These are phyloP conservation scores for Arthromyces matolae DNA, from an alignment of 768 basidiomycete species.

Conservation along the genomic window DNA sequence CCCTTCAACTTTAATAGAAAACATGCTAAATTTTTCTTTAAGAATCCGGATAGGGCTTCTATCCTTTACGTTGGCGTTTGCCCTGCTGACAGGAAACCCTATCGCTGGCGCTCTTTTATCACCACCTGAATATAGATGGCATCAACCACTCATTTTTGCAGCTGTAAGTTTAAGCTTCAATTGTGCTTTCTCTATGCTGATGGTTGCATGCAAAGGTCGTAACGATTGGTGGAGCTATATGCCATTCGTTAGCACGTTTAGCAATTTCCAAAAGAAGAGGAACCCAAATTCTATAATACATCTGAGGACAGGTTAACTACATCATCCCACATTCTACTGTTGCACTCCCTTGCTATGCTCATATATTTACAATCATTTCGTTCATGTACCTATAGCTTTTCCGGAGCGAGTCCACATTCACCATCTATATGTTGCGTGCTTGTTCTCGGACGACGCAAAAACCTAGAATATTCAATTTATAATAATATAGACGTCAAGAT, in stretches of 20 bases:
- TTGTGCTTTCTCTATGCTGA: conserved; percentile 1
- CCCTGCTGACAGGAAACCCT: conserved; percentile 47
- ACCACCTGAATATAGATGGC: conserved; percentile 35
- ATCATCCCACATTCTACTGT: too few relatives aligned
- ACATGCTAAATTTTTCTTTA: conserved; percentile 1
- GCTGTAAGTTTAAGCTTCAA: conserved; percentile 28
- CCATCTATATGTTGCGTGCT: too few relatives aligned
- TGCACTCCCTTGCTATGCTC: too few relatives aligned
- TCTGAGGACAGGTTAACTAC: too few relatives aligned
- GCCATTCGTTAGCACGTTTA: conserved; percentile 30
- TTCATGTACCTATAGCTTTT: too few relatives aligned
- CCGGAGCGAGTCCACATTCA: too few relatives aligned
- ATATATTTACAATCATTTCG: too few relatives aligned
- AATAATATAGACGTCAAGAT: too few relatives aligned
- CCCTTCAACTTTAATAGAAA: not conserved
- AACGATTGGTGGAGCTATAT: conserved; percentile 31
- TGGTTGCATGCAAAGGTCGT: conserved; percentile 22
- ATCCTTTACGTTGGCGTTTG: conserved; percentile 41
- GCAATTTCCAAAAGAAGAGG: conserved; percentile 28
- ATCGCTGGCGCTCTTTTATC: conserved; percentile 49
- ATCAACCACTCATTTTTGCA: conserved; percentile 41
- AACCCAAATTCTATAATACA: conserved; percentile 14
- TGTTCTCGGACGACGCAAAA: too few relatives aligned
- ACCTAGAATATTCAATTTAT: too few relatives aligned
- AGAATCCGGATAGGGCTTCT: conserved; percentile 46